Conservation (phyloP, 2,329 filamentous ascomycete genomes). For the Epichloe gansuensis region DNA sequence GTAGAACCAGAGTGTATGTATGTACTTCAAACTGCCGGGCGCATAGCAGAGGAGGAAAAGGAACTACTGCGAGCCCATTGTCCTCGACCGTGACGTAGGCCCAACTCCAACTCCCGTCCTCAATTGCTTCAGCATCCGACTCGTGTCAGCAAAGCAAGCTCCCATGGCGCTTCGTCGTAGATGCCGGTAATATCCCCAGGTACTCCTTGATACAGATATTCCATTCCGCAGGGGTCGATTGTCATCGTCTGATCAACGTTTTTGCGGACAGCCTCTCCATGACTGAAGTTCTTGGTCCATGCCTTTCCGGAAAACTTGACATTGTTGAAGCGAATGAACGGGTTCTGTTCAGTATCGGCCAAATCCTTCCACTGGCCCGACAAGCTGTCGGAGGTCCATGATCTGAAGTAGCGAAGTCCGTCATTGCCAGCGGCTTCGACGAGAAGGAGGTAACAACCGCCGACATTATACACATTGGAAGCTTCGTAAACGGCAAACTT, state of each 20-base stretch:
- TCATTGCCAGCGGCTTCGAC: conserved; percentile 45
- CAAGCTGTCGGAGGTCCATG: conserved; percentile 47
- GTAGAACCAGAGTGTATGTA: too few relatives aligned
- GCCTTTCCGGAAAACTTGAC: conserved; percentile 29
- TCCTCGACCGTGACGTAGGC: too few relatives aligned
- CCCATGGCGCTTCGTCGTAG: conserved; percentile 23
- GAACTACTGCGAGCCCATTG: too few relatives aligned
- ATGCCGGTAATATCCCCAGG: conserved; percentile 25
- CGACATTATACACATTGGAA: conserved; percentile 50
- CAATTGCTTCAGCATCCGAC: not conserved
- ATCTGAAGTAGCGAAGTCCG: conserved; percentile 50
- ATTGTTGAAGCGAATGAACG: conserved; percentile 54
- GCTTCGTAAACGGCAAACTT: conserved; percentile 49
- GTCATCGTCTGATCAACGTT: conserved; percentile 49
- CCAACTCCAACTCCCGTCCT: too few relatives aligned
- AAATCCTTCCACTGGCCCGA: conserved; percentile 45
- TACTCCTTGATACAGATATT: conserved; percentile 49
- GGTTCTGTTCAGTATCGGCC: conserved; percentile 39
- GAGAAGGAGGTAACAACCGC: conserved; percentile 52
- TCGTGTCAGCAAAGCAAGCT: conserved; percentile 1
- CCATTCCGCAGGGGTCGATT: conserved; percentile 50
- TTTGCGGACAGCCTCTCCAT: conserved; percentile 47
- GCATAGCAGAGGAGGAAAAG: too few relatives aligned
- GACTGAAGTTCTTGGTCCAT: conserved; percentile 56
- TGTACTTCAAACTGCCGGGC: too few relatives aligned